A percentile compares a stretch with the other conserved stretches of the same genome.
These are phyloP conservation scores for Fraxinus americana DNA, from an alignment of 257 asterid genomes.

Conservation along the genomic window DNA sequence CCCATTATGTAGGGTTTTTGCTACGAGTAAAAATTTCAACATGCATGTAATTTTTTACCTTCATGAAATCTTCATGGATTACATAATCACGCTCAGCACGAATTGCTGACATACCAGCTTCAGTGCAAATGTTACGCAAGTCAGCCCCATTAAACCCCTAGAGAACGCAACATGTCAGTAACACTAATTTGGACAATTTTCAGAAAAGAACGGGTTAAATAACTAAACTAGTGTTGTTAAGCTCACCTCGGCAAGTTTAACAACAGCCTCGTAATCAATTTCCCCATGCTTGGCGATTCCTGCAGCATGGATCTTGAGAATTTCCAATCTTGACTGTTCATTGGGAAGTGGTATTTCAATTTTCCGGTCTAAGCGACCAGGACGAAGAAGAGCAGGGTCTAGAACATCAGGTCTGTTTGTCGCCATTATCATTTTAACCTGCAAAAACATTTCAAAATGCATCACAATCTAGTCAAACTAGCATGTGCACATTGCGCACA, in stretches of 20 bases:
- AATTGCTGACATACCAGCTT: conserved; percentile 94
- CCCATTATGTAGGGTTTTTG: background rate
- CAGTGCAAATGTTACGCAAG: conserved; percentile 94
- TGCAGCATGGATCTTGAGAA: conserved; percentile 89
- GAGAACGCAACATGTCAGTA: conserved; percentile 16
- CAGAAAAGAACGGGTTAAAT: background rate
- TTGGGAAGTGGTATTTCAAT: conserved; percentile 95
- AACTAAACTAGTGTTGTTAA: conserved; percentile 14
- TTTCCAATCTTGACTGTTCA: conserved; percentile 93
- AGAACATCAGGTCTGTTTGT: conserved; percentile 94
- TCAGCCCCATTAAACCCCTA: conserved; percentile 98
- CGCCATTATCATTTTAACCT: conserved; percentile 99
- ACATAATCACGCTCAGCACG: conserved; percentile 97
- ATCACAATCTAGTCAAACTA: conserved; percentile 6
- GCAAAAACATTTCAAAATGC: conserved; percentile 27
- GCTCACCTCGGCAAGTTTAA: conserved; percentile 93
- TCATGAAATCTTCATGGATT: conserved; percentile 98
- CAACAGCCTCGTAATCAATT: conserved; percentile 92
- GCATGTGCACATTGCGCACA: background rate
- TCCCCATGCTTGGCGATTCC: conserved; percentile 98
- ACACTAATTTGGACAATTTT: background rate
- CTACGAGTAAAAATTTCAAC: background rate
- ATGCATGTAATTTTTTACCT: conserved; percentile 44
- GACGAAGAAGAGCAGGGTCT: conserved; percentile 98
- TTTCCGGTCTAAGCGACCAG: conserved; percentile 93